Conservation (phyloP, 345 rosid species). For the Chamaenerion angustifolium region DNA sequence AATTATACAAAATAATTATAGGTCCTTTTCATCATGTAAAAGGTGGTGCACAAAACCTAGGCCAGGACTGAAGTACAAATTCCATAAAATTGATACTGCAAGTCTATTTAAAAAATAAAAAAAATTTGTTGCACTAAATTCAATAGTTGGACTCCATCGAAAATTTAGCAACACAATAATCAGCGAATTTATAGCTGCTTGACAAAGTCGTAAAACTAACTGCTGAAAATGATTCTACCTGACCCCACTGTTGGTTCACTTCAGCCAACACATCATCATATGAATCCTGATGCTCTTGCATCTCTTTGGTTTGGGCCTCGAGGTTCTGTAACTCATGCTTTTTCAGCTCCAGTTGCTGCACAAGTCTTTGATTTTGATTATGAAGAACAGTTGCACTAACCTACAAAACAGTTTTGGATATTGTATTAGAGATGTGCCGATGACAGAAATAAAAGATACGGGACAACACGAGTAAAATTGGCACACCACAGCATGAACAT, state of each 20-base stretch:
- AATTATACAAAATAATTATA: not conserved
- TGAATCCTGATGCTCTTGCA: constrained; percentile 41
- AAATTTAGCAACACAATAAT: too few species aligned
- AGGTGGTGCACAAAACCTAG: not conserved
- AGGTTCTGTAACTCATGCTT: constrained; percentile 59
- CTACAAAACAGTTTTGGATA: constrained; percentile 15
- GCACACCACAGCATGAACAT: too few species aligned
- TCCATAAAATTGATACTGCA: not conserved
- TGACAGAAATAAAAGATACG: too few species aligned
- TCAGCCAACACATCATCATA: constrained; percentile 52
- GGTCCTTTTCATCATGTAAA: not conserved
- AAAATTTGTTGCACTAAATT: not conserved
- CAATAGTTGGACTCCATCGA: too few species aligned
- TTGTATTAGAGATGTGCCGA: too few species aligned
- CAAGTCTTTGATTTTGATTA: constrained; percentile 69
- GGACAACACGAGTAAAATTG: too few species aligned
- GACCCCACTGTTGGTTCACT: constrained; percentile 62
- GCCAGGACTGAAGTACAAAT: not conserved
- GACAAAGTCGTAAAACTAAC: too few species aligned
- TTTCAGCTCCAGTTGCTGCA: constrained; percentile 62
- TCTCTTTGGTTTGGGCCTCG: constrained; percentile 39
- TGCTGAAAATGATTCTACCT: constrained; percentile 19
- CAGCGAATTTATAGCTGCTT: too few species aligned
- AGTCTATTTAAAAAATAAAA: not conserved
- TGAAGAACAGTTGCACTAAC: constrained; percentile 72